Base-by-base conservation (phyloP, 176 grass and related monocot genomes). In the Carex cristatella region DNA sequence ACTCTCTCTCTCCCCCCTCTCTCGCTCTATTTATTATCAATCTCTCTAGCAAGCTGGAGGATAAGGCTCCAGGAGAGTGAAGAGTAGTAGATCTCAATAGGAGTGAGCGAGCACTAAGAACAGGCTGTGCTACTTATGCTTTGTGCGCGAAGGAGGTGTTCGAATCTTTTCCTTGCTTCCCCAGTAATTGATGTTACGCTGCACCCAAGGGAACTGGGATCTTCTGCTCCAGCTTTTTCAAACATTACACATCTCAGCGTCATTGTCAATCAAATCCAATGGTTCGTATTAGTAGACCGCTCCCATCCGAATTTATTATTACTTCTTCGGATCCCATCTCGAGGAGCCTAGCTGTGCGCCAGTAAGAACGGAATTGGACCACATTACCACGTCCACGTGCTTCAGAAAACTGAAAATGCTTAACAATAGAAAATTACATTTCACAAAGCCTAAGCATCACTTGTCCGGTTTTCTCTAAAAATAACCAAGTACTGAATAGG, bases 91-190 rank as follows among this genome's bases (percentile, higher is more conserved):
- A 79, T 79, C 74, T 79, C 74, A 30, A 79, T 79, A 30, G 11
- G 74, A 33, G 74, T 58, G 74, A 33, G 51, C 4, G 19, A 9
- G 61, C 61, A 63, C 61, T 44, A 37, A 44, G 69, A 72, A 72
- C 69, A 72, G 18, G 38, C 40, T 46, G 38, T 75, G 71, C 7
- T 74, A 18, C 8, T 51, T 54, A 51, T 73, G 44, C 10, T 27
- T 40, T 40, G 4, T 79, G 53, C 74, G 74, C 57, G 74, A 57
- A 58, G 2, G 74, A 3, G 19, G 28, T 58, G 28, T 18, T 58
- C 74, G 74, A 58, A 78, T 78, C 74, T 78, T 57, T 56, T 56
- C 73, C 48, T 78, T 56, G 10, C 73, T 33, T 71, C n/a, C 42
- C 18, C 44, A 7, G 46, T 55, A 57, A 33, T 78, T 18, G 57